Evolutionary conservation across 164 flowering plant species (phyloP).

Genomic region (Brasenia schreberi): DNA sequence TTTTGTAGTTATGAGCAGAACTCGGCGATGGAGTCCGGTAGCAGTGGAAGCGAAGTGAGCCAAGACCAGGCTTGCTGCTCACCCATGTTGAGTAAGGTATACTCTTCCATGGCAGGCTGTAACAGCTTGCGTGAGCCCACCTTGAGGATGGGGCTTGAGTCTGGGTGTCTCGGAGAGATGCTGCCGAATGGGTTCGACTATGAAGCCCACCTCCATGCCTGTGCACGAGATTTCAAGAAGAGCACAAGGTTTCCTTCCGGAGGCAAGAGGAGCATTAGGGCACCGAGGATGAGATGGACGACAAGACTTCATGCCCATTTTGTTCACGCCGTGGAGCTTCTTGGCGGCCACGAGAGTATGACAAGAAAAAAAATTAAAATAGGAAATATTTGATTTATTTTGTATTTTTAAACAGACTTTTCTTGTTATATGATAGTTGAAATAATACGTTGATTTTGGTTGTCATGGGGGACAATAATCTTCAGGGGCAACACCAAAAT

Average conservation of each 20-base stretch:
- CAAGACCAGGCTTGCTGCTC: slow-evolving; percentile 36
- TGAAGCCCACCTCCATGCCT: slow-evolving; percentile 33
- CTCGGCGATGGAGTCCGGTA: slow-evolving; percentile 41
- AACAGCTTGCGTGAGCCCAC: slow-evolving; percentile 26
- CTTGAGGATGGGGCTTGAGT: slow-evolving; percentile 40
- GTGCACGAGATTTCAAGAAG: slow-evolving; percentile 50
- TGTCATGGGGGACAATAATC: neutral
- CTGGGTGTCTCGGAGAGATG: slow-evolving; percentile 2
- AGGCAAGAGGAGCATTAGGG: slow-evolving; percentile 57
- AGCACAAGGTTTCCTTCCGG: slow-evolving; percentile 27
- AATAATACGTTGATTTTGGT: neutral
- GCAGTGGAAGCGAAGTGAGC: slow-evolving; percentile 64
- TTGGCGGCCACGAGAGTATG: slow-evolving; percentile 96
- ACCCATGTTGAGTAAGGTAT: slow-evolving; percentile 11
- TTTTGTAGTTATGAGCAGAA: slow-evolving; percentile 19
- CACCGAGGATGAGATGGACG: slow-evolving; percentile 99
- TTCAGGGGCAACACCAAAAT: slow-evolving; percentile 89
- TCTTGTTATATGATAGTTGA: too few relatives aligned
- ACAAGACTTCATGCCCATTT: slow-evolving; percentile 90
- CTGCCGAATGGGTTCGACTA: too few relatives aligned
- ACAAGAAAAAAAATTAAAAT: too few relatives aligned
- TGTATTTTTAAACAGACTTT: too few relatives aligned
- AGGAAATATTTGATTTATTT: neutral
- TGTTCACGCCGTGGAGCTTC: slow-evolving; percentile 91
- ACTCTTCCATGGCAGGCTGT: neutral